Conservation (phyloP, 352 stramenopile species). For the Phytophthora lateralis region DNA sequence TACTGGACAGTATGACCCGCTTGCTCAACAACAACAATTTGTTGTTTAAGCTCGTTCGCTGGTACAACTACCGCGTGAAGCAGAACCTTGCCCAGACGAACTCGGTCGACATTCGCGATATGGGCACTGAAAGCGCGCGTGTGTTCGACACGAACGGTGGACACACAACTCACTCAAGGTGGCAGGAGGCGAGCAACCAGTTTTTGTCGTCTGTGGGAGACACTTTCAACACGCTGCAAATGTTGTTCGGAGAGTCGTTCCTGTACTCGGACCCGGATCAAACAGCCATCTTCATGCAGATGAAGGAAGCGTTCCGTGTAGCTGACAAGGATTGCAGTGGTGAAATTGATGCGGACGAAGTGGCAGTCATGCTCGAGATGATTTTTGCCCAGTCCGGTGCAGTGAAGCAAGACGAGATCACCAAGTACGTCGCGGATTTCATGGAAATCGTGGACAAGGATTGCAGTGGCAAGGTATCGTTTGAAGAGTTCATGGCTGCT, state of each 20-base stretch:
- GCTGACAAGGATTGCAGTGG: conserved; percentile 83
- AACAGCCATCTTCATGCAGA: conserved; percentile 88
- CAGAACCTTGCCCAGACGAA: conserved; percentile 45
- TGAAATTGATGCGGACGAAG: conserved; percentile 81
- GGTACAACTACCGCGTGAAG: conserved; percentile 74
- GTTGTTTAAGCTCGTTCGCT: conserved; percentile 80
- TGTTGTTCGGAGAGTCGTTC: conserved; percentile 78
- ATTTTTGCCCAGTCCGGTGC: conserved; percentile 80
- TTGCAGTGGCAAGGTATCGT: conserved; percentile 71
- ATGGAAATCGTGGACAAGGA: conserved; percentile 78
- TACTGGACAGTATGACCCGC: conserved; percentile 63
- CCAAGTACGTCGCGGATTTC: conserved; percentile 74
- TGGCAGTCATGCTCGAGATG: conserved; percentile 72
- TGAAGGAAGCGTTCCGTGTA: conserved; percentile 84
- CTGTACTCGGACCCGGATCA: conserved; percentile 79
- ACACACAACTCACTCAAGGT: conserved; percentile 48
- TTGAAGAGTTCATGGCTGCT: conserved; percentile 83
- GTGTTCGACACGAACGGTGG: conserved; percentile 33
- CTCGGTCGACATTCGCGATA: conserved; percentile 59
- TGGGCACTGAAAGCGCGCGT: conserved; percentile 17
- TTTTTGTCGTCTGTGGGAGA: conserved; percentile 62
- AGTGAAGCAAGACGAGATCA: conserved; percentile 75
- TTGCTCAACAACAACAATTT: conserved; percentile 87
- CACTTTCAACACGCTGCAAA: conserved; percentile 73
- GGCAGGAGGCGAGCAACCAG: conserved; percentile 54